Evolutionary conservation across 106 monocot species (phyloP).

Genomic region (Amphibolis antarctica): DNA sequence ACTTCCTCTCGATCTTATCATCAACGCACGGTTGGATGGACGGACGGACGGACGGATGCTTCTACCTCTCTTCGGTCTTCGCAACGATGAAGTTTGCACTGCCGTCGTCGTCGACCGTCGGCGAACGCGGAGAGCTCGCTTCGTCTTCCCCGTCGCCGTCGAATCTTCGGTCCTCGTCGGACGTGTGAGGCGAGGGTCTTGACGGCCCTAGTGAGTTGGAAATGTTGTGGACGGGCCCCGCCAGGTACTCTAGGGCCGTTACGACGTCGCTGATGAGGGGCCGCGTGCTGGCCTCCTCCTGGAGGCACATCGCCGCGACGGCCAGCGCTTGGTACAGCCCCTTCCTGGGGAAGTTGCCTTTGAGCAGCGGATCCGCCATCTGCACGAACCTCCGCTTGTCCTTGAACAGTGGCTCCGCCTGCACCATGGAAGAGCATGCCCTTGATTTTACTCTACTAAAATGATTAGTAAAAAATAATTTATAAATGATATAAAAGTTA

Average conservation of each 20-base stretch:
- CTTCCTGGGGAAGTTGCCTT: slow-evolving; percentile 48
- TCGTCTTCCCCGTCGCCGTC: background rate
- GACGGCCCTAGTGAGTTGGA: background rate
- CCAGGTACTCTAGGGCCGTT: slow-evolving; percentile 51
- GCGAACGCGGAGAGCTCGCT: background rate
- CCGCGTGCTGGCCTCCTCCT: slow-evolving; percentile 47
- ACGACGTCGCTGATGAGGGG: slow-evolving; percentile 64
- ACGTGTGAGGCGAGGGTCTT: background rate
- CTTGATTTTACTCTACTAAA: background rate
- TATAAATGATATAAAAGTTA: too few relatives aligned
- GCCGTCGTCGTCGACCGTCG: too few relatives aligned
- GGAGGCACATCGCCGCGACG: slow-evolving; percentile 70
- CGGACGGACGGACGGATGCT: too few relatives aligned
- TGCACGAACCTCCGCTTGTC: too few relatives aligned
- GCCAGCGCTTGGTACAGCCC: slow-evolving; percentile 62
- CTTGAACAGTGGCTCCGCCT: slow-evolving; percentile 57
- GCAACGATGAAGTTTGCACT: background rate
- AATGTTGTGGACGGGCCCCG: background rate
- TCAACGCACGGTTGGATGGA: too few relatives aligned
- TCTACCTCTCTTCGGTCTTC: too few relatives aligned
- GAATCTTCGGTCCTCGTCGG: background rate
- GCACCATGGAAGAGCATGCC: background rate
- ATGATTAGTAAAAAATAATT: background rate
- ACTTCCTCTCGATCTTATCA: too few relatives aligned
- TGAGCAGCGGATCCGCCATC: slow-evolving; percentile 61